Conservation (phyloP, 768 basidiomycete species). For the Brasilioporus rufonigricans region DNA sequence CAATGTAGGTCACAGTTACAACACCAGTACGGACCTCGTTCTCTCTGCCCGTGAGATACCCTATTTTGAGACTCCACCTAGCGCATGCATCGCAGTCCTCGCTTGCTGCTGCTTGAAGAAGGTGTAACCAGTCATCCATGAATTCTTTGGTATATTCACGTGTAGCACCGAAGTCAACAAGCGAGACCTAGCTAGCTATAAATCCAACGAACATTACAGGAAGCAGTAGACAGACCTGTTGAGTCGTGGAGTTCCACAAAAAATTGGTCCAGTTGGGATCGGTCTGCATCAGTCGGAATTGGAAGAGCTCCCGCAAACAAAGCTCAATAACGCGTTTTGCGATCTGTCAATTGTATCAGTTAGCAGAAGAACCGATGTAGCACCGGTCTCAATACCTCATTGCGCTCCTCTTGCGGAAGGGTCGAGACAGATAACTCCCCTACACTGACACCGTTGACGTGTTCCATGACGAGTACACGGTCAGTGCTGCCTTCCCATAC, state of each 20-base stretch:
- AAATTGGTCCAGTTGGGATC: conserved; percentile 99
- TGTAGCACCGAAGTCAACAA: conserved; percentile 97
- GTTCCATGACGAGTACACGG: conserved; percentile 87
- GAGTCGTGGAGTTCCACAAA: conserved; percentile 71
- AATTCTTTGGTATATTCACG: conserved; percentile 82
- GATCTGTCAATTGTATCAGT: conserved; percentile 52
- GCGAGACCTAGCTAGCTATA: conserved; percentile 52
- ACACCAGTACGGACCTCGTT: conserved; percentile 56
- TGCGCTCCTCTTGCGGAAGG: conserved; percentile 62
- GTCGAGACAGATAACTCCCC: conserved; percentile 56
- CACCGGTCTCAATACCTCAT: conserved; percentile 55
- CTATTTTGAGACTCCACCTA: conserved; percentile 73
- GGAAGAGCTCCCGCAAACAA: conserved; percentile 87
- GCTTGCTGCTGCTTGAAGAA: conserved; percentile 77
- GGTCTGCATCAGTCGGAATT: conserved; percentile 94
- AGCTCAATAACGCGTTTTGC: conserved; percentile 78
- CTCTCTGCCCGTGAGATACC: conserved; percentile 90
- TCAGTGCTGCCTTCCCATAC: conserved; percentile 80
- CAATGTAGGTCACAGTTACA: neutral
- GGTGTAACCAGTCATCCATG: conserved; percentile 80
- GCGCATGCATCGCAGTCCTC: conserved; percentile 68
- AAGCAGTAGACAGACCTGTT: conserved; percentile 45
- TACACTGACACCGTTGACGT: conserved; percentile 75
- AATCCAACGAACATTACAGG: neutral
- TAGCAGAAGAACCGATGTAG: neutral